These are phyloP conservation scores for Mucor piriformis DNA, from an alignment of 371 early-diverging fungal genomes.

Conservation along the genomic window DNA sequence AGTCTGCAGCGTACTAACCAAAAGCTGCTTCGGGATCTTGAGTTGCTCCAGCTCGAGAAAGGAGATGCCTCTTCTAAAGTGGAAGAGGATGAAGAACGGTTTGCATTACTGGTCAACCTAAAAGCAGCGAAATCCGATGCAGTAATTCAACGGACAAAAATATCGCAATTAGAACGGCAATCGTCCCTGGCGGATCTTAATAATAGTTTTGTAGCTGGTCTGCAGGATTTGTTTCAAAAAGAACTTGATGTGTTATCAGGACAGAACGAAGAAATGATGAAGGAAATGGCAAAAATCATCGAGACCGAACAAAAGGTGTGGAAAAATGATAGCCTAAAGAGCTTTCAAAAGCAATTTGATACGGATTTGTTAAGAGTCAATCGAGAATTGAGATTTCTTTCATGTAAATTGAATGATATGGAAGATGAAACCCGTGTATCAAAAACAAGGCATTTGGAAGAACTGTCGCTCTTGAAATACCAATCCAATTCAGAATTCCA, in stretches of 20 bases:
- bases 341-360: constrained; percentile 17
- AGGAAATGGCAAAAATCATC: constrained; percentile 13
- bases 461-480: not conserved
- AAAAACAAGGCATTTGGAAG: constrained; percentile 5
- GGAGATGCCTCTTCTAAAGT: not conserved
- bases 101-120: constrained; percentile 10
- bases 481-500: constrained; percentile 1
- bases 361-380: constrained; percentile 10
- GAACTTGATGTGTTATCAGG: not conserved
- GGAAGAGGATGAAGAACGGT: not conserved
- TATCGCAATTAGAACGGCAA: constrained; percentile 21
- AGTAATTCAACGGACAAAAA: constrained; percentile 6
- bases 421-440: constrained; percentile 19
- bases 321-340: not conserved
- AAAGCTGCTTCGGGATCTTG: constrained; percentile 6
- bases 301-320: constrained; percentile 16
- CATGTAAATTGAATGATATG: constrained; percentile 19
- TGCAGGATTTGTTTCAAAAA: constrained; percentile 15
- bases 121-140: constrained; percentile 20
- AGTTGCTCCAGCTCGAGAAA: constrained; percentile 5
- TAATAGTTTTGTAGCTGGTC: not conserved
- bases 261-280: not conserved
- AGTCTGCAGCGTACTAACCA: constrained; percentile 3
- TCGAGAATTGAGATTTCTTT: constrained; percentile 20
- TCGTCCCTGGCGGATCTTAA: not conserved